Evolutionary conservation across 1,284 basidiomycete genomes (phyloP).

Genomic region (Leccinum variabile): DNA sequence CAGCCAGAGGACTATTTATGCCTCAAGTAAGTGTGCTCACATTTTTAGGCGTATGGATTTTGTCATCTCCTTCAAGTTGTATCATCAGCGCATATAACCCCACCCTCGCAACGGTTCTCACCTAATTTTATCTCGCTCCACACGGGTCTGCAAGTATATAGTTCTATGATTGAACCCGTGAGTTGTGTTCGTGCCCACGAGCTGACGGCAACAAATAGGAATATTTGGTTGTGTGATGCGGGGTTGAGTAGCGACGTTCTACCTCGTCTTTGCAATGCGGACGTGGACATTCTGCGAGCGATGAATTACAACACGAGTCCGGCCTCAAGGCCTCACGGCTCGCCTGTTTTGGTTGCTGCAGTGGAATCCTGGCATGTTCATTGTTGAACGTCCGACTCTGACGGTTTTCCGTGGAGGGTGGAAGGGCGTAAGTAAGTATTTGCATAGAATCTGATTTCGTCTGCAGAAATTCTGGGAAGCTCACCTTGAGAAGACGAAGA

Average conservation of each 20-base stretch:
- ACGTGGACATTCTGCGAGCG: neutral
- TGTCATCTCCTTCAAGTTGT: neutral
- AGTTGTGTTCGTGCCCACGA: neutral
- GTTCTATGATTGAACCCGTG: neutral
- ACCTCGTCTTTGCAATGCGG: neutral
- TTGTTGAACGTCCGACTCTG: neutral
- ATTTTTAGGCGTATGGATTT: neutral
- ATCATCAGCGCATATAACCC: neutral
- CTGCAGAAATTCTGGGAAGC: neutral
- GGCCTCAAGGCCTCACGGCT: neutral
- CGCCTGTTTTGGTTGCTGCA: neutral
- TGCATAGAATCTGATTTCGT: neutral
- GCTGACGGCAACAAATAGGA: neutral
- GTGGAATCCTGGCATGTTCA: neutral
- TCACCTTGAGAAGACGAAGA: neutral
- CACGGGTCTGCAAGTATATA: neutral
- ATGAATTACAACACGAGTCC: neutral
- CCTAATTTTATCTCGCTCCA: neutral
- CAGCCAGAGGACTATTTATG: neutral
- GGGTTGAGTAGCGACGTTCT: neutral
- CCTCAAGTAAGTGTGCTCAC: neutral
- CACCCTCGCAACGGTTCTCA: neutral
- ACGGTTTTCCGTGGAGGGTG: neutral
- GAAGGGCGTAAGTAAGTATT: neutral
- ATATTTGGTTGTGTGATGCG: neutral